Evolutionary conservation across 129 eudicot species (phyloP), one percentile per base, ranked within the genome.

Genomic region (Centrapalus pauciflorus): DNA sequence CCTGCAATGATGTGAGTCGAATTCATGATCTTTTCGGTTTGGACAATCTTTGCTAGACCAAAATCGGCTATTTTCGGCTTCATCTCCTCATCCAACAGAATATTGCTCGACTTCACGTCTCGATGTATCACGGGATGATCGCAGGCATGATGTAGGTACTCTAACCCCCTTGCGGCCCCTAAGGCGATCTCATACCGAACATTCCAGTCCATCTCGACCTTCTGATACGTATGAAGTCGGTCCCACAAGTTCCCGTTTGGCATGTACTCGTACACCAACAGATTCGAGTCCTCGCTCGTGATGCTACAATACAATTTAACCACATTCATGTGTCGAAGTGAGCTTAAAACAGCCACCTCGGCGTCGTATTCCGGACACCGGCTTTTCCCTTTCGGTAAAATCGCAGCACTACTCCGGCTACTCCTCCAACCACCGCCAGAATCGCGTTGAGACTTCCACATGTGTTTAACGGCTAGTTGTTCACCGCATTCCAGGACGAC

Each of bases 231-330:
- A 60, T 86, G 93, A 51, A 86, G 32, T 30, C 66, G 78, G 63
- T 86, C 93, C 93, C 93, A 86, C 72, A 86, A 80, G 77, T 85
- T 86, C 56, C 93, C 93, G 38, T 86, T 86, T 11, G 88, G 81
- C 83, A 86, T 75, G 61, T 77, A 82, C 73, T 86, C 88, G 24
- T 86, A 86, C 3, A 86, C 93, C 35, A 86, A 66, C 26, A 86
- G 20, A 80, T 80, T 63, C 14, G 85, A 86, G 50, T 80, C 88
- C 85, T 82, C 93, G 4, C 86, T 82, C 28, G 80, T 74, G 62
- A 86, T 82, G 32, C 93, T 77, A 27, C 88, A 82, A 65, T 86
- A 86, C 61, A 86, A 55, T 68, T 86, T 86, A 5, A 86, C 93
- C 26, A 86, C 88, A 40, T 86, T 86, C 80, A 82, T 70, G 65